phyloP scores from a whole-genome alignment of 257 asterid species.

The Solanum chiquidenum region DNA sequence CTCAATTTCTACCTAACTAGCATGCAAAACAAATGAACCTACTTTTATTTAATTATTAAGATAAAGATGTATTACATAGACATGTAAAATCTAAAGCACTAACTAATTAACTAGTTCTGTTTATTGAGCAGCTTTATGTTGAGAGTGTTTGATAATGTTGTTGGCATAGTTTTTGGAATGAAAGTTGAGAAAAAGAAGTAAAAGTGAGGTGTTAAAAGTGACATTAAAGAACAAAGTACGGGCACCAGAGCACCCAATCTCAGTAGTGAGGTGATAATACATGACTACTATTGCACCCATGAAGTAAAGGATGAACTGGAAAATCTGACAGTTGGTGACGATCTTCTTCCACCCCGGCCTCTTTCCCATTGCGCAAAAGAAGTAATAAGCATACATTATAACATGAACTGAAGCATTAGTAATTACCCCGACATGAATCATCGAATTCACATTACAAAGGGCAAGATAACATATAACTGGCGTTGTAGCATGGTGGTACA shows the following conservation, averaged over 20 bases:
- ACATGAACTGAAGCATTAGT: conserved; percentile 77
- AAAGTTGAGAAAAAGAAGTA: conserved; percentile 49
- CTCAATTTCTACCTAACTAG: not conserved
- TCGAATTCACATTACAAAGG: conserved; percentile 30
- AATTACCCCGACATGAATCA: conserved; percentile 65
- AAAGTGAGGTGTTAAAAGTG: conserved; percentile 52
- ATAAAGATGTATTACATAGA: not conserved
- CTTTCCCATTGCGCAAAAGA: conserved; percentile 42
- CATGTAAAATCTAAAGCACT: not conserved
- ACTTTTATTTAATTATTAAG: not conserved
- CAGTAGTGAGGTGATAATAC: conserved; percentile 35
- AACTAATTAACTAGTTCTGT: not conserved
- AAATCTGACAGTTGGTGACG: conserved; percentile 69
- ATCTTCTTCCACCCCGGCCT: conserved; percentile 73
- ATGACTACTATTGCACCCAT: conserved; percentile 48
- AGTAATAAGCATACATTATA: conserved; percentile 68
- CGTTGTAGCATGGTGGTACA: conserved; percentile 80
- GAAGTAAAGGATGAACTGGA: conserved; percentile 65
- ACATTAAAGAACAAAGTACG: conserved; percentile 68
- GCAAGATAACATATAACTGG: conserved; percentile 54
- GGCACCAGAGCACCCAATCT: conserved; percentile 72
- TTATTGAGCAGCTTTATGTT: not conserved
- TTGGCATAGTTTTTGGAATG: conserved; percentile 52
- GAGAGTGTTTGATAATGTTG: not conserved
- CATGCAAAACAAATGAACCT: not conserved